Percentiles rank a stretch among this genome's conserved stretches.
These are phyloP conservation scores for Protostelium mycophagum DNA, from an alignment of 78 protist genomes.

Conservation along the genomic window DNA sequence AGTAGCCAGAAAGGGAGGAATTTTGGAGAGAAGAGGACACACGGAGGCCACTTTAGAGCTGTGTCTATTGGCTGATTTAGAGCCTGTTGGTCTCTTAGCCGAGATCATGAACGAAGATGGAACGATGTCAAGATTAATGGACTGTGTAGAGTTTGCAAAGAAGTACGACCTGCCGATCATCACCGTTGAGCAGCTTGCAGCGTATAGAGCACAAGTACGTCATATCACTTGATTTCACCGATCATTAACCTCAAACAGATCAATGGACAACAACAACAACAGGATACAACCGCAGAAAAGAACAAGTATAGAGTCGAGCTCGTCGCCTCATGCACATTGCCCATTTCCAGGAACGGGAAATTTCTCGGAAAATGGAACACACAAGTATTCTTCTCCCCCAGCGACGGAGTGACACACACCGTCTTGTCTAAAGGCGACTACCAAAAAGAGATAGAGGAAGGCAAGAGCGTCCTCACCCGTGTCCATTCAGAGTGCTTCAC, in stretches of 20 bases:
- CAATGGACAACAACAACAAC: background rate
- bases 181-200: background rate
- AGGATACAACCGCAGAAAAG: background rate
- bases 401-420: background rate
- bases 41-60: constrained; percentile 58
- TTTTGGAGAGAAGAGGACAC: constrained; percentile 53
- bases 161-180: constrained; percentile 1
- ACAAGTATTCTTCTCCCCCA: background rate
- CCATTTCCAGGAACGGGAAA: background rate
- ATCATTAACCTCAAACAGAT: too few relatives aligned
- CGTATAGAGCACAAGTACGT: background rate
- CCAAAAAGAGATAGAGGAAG: background rate
- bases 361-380: constrained; percentile 1
- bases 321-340: background rate
- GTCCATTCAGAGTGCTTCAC: constrained; percentile 65
- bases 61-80: background rate
- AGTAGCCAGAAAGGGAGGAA: constrained; percentile 32
- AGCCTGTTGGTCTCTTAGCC: constrained; percentile 4
- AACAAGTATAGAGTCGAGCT: background rate
- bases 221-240: too few relatives aligned
- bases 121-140: background rate
- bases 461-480: constrained; percentile 19
- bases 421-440: background rate
- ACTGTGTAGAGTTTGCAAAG: background rate
- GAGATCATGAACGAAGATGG: constrained; percentile 8